A percentile compares a stretch with the other conserved stretches of the same genome.
Evolutionary conservation across 192 early-diverging fungal species (phyloP).

Genomic region (Coemansia erecta): DNA sequence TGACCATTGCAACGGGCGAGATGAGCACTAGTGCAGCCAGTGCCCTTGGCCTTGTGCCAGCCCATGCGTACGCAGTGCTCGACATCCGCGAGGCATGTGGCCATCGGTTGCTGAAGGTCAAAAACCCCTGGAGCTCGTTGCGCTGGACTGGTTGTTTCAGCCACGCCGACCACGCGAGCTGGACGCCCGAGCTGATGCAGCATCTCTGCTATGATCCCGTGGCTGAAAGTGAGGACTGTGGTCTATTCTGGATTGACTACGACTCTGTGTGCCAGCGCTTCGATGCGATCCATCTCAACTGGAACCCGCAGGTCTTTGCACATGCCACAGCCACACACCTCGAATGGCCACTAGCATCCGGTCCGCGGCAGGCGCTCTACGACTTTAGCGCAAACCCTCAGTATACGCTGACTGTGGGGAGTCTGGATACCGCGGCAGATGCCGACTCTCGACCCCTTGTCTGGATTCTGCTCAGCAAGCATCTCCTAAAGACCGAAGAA

Average conservation of each 20-base stretch:
- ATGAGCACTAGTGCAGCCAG: slow-evolving; percentile 65
- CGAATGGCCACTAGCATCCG: slow-evolving; percentile 33
- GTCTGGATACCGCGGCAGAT: slow-evolving; percentile 27
- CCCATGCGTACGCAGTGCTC: slow-evolving; percentile 88
- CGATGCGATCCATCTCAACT: slow-evolving; percentile 87
- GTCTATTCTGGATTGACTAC: slow-evolving; percentile 88
- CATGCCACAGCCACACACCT: slow-evolving; percentile 69
- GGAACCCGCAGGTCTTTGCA: slow-evolving; percentile 77
- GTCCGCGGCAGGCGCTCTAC: slow-evolving; percentile 54
- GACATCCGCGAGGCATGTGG: slow-evolving; percentile 63
- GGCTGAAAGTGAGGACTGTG: slow-evolving; percentile 71
- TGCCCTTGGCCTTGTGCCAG: slow-evolving; percentile 73
- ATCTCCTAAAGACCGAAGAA: slow-evolving; percentile 75
- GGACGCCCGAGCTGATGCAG: slow-evolving; percentile 69
- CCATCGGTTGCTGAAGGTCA: slow-evolving; percentile 73
- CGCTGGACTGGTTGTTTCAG: slow-evolving; percentile 81
- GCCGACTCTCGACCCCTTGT: slow-evolving; percentile 37
- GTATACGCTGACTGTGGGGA: slow-evolving; percentile 64
- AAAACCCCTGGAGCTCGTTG: slow-evolving; percentile 91
- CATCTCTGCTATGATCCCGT: slow-evolving; percentile 71
- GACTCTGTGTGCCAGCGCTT: slow-evolving; percentile 75
- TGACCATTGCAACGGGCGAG: slow-evolving; percentile 84
- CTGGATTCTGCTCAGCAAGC: slow-evolving; percentile 82
- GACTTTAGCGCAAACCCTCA: slow-evolving; percentile 79
- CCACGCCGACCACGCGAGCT: slow-evolving; percentile 60